A percentile compares a stretch with the other conserved stretches of the same genome.
phyloP scores from a whole-genome alignment of 345 rosid species.

The Euphorbia peplus region DNA sequence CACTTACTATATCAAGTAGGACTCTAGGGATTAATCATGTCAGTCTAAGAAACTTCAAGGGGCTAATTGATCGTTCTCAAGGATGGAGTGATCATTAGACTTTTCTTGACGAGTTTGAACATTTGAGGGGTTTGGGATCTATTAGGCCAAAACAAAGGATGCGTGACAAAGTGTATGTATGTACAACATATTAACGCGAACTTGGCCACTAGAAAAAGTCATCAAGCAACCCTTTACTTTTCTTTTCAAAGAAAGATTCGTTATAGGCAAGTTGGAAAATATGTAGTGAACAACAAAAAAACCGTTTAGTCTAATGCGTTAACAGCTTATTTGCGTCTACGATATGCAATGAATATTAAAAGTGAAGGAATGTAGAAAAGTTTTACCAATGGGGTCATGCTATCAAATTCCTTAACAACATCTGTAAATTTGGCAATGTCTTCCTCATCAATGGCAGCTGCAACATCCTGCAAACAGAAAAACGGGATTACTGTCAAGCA shows the following conservation, averaged over 20 bases:
- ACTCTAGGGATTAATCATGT: too few species aligned
- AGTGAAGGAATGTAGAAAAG: not conserved
- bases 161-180: not conserved
- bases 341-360: not conserved
- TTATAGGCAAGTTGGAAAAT: not conserved
- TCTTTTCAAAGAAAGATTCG: not conserved
- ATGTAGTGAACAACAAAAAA: not conserved
- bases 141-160: too few species aligned
- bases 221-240: not conserved
- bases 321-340: not conserved
- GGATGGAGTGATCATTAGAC: too few species aligned
- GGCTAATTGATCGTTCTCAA: too few species aligned
- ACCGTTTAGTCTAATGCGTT: not conserved
- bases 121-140: too few species aligned
- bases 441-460: conserved; percentile 90
- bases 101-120: too few species aligned
- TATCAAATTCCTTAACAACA: conserved; percentile 88
- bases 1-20: too few species aligned
- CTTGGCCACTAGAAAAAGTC: not conserved
- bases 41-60: too few species aligned
- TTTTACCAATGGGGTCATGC: conserved; percentile 96
- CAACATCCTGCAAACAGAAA: conserved; percentile 58
- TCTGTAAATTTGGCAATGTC: conserved; percentile 85
- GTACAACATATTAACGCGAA: not conserved
- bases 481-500: not conserved